Percentiles rank a stretch among this genome's conserved stretches.
phyloP scores from a whole-genome alignment of 306 rosid species.

The Ceratonia siliqua region DNA sequence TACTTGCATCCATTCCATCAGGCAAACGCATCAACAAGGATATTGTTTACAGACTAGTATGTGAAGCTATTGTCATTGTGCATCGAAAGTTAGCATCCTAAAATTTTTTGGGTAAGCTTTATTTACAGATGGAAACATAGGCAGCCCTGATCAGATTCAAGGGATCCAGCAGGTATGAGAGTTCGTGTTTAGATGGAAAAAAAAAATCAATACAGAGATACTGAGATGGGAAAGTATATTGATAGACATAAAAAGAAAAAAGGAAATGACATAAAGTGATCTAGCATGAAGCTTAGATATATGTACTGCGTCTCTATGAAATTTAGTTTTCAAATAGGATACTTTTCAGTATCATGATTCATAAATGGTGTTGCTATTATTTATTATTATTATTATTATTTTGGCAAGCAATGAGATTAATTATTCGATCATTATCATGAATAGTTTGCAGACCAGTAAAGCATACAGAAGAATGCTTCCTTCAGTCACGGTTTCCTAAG shows the following conservation, averaged over 20 bases:
- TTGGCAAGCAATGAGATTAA: not conserved
- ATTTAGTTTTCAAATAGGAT: conserved; percentile 6
- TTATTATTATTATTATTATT: not conserved
- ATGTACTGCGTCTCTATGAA: not conserved
- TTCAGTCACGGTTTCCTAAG: not conserved
- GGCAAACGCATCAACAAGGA: conserved; percentile 9
- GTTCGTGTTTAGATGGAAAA: no score
- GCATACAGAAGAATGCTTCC: not conserved
- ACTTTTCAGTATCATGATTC: conserved; percentile 4
- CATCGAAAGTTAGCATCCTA: not conserved
- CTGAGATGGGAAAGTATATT: not conserved
- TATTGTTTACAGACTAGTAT: not conserved
- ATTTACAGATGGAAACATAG: not conserved
- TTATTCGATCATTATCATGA: not conserved
- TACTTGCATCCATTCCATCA: conserved; percentile 19
- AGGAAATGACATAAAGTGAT: not conserved
- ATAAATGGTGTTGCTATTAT: not conserved
- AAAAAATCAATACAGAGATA: not conserved
- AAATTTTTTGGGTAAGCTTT: not conserved
- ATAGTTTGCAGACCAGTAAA: not conserved
- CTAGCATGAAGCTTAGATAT: not conserved
- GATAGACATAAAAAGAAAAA: not conserved
- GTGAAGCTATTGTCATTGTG: not conserved
- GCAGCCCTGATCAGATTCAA: not conserved
- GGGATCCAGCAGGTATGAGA: no score